Conservation (phyloP, 2,329 filamentous ascomycete species). For the Colletotrichum sp. region DNA sequence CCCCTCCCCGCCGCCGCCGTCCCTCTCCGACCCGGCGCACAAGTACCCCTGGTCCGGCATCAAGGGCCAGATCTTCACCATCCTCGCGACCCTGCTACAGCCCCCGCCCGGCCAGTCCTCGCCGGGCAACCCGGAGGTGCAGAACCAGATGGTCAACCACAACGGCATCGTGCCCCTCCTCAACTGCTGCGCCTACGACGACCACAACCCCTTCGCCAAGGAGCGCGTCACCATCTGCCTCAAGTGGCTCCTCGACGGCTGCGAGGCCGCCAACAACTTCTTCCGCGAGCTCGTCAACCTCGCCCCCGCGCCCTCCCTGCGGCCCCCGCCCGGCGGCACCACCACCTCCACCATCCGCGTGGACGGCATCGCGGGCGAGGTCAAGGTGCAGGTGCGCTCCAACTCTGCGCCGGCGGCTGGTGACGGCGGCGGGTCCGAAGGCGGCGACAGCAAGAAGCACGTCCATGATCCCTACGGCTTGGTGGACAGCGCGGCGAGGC, state of each 20-base stretch:
- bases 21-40: constrained; percentile 68
- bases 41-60: constrained; percentile 75
- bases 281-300: constrained; percentile 67
- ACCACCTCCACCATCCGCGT: constrained; percentile 53
- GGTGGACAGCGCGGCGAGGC: constrained; percentile 46
- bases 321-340: constrained; percentile 36
- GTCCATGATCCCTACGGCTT: constrained; percentile 38
- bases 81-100: constrained; percentile 87
- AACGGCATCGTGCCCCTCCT: constrained; percentile 88
- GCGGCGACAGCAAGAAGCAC: constrained; percentile 13
- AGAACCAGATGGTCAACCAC: constrained; percentile 84
- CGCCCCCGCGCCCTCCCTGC: constrained; percentile 42
- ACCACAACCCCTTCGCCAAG: constrained; percentile 92
- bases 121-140: constrained; percentile 75
- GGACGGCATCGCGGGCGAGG: constrained; percentile 61
- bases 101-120: constrained; percentile 70
- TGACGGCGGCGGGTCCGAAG: constrained; percentile 10
- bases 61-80: constrained; percentile 91
- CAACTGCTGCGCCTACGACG: constrained; percentile 89
- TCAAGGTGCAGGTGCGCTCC: constrained; percentile 57
- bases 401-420: constrained; percentile 11
- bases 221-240: constrained; percentile 89
- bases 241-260: constrained; percentile 82
- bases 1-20: constrained; percentile 45
- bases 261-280: constrained; percentile 74